Base-by-base conservation (phyloP, 345 rosid genomes). In the Citrus glauca region DNA sequence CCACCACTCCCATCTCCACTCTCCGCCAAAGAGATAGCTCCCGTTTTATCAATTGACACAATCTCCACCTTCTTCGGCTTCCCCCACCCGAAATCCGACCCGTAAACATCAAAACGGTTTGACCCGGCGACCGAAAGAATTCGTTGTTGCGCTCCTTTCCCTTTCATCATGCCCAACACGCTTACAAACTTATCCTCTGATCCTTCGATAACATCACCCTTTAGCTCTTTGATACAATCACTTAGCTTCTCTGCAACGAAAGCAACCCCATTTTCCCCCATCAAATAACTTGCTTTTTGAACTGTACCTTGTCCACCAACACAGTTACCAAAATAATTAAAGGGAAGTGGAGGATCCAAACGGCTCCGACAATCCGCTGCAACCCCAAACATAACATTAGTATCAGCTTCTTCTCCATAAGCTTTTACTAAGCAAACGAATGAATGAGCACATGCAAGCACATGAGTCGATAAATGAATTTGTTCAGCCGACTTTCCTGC, bases 251-350 rank as follows among this genome's bases (percentile, higher is more conserved):
- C 57, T 53, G 22, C 57, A 17, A 53, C 57, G 7, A 53, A 53
- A 53, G 57, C 57, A 9, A 20, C 60, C 62, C 48, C 61, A 25
- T 33, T 16, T 67, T 53, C 57, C 7, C 27, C 22, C 30, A 74
- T 17, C 24, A 17, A 14, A 22, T 33, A 64, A 37, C 78, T 60
- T 25, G 59, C 77, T 30, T 16, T 42, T 7, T 5, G 16, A 33
- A 10, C 22, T 20, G 4, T 2, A 0, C 7, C 17, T 13, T 27
- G 22, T 22, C 2, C 4, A 3, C 20, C 33, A 37, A 6, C 81
- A 19, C 57, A 86, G 66, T 77, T 84, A 16, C 90, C 89, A 4
- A 85, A 84, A 61, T 84, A 88, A 1, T 48, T 77, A 17, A 7
- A 25, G 0, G 86, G 85, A 13, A 81, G 30, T 2, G 81, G 77